Conservation (phyloP, 495 filamentous ascomycete species). For the Entonaema liquescens region DNA sequence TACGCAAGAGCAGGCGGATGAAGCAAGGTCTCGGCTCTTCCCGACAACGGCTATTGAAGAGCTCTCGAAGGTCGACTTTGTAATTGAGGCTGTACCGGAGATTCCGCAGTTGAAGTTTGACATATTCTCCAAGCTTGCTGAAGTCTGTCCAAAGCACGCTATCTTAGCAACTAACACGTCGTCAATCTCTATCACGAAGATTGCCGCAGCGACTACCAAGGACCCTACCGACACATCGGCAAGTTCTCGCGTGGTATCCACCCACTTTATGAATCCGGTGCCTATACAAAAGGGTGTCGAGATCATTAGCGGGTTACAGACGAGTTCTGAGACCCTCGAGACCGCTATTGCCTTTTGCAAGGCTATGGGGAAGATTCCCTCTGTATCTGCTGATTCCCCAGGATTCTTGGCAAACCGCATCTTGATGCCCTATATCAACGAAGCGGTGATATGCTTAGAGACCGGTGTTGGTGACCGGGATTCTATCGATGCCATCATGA, state of each 20-base stretch:
- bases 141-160: conserved; percentile 84
- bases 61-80: conserved; percentile 88
- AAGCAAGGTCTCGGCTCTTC: conserved; percentile 70
- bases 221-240: conserved; percentile 81
- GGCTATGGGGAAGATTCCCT: conserved; percentile 92
- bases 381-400: conserved; percentile 84
- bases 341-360: conserved; percentile 87
- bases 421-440: conserved; percentile 99
- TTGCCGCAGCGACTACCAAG: conserved; percentile 81
- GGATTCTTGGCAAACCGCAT: conserved; percentile 98
- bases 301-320: conserved; percentile 94
- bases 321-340: conserved; percentile 79
- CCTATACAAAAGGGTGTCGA: conserved; percentile 97
- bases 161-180: conserved; percentile 98
- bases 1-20: conserved; percentile 78
- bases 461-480: conserved; percentile 87
- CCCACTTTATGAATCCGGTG: conserved; percentile 99
- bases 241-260: conserved; percentile 88
- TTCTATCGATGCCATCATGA: conserved; percentile 97
- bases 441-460: conserved; percentile 95
- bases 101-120: conserved; percentile 84
- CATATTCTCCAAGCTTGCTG: conserved; percentile 86
- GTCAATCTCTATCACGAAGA: conserved; percentile 95
- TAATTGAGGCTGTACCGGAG: conserved; percentile 98
- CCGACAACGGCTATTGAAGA: conserved; percentile 78